Percentiles rank a stretch among this genome's conserved stretches.
phyloP scores from a whole-genome alignment of 345 rosid species.

The Populus ilicifolia region DNA sequence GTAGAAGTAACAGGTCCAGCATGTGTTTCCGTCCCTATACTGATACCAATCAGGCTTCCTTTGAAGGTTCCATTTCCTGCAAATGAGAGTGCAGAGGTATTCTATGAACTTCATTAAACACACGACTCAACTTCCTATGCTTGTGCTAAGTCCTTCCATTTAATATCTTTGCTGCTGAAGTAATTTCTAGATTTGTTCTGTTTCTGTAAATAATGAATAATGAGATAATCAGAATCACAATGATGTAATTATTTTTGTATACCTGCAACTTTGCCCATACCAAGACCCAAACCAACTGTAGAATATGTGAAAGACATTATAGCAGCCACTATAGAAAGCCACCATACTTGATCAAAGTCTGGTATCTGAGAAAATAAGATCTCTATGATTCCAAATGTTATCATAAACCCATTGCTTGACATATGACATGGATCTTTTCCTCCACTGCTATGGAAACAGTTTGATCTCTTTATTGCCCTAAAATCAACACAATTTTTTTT shows the following conservation, averaged over 20 bases:
- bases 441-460: conserved; percentile 65
- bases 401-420: conserved; percentile 74
- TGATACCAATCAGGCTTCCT: conserved; percentile 59
- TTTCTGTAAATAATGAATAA: too few species aligned
- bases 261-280: conserved; percentile 67
- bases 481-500: background rate
- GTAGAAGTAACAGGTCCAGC: conserved; percentile 43
- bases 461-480: conserved; percentile 80
- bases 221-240: background rate
- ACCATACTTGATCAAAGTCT: conserved; percentile 74
- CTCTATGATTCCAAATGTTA: conserved; percentile 63
- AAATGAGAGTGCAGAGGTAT: background rate
- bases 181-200: too few species aligned
- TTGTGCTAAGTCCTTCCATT: too few species aligned
- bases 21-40: conserved; percentile 41
- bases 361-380: conserved; percentile 81
- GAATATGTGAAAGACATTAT: conserved; percentile 86
- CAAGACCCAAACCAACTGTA: conserved; percentile 59
- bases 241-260: background rate
- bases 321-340: conserved; percentile 83
- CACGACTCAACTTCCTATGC: too few species aligned
- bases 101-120: too few species aligned
- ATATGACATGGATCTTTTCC: conserved; percentile 69
- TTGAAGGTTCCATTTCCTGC: conserved; percentile 41
- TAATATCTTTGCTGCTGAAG: too few species aligned